Conservation (phyloP, 768 basidiomycete genomes). For the Boletellus ananiceps region DNA sequence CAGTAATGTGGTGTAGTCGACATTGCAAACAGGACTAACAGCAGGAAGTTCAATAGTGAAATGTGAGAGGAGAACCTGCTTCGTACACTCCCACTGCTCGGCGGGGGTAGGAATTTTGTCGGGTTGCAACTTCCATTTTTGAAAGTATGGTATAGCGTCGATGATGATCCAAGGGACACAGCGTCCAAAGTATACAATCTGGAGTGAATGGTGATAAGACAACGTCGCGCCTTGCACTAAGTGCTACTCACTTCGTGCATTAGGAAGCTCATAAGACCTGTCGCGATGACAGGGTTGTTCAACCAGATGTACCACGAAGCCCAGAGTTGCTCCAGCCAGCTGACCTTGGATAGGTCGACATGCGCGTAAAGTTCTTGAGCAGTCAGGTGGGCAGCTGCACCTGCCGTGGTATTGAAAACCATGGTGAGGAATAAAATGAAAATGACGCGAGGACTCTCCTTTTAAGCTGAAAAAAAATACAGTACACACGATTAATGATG, state of each 20-base stretch:
- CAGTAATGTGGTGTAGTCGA: background rate
- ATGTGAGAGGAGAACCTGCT: slow-evolving; percentile 89
- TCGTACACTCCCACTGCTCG: slow-evolving; percentile 96
- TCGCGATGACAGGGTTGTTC: slow-evolving; percentile 87
- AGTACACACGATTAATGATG: slow-evolving; percentile 14
- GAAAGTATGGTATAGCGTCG: slow-evolving; percentile 91
- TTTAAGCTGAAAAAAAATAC: slow-evolving; percentile 13
- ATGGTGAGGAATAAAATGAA: slow-evolving; percentile 26
- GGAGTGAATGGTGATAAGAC: background rate
- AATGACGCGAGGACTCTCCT: background rate
- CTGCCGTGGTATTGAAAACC: slow-evolving; percentile 40
- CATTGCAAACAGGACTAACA: slow-evolving; percentile 39
- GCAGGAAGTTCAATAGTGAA: slow-evolving; percentile 93
- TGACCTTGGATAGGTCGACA: slow-evolving; percentile 57
- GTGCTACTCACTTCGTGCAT: slow-evolving; percentile 77
- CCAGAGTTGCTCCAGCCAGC: slow-evolving; percentile 78
- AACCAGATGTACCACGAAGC: slow-evolving; percentile 81
- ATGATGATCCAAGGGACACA: slow-evolving; percentile 94
- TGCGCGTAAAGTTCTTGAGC: slow-evolving; percentile 49
- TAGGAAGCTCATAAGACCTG: slow-evolving; percentile 88
- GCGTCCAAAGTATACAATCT: slow-evolving; percentile 94
- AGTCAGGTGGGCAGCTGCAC: slow-evolving; percentile 19
- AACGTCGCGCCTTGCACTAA: background rate
- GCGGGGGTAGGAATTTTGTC: slow-evolving; percentile 70
- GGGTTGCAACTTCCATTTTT: slow-evolving; percentile 90